Conservation (phyloP, 1,284 basidiomycete genomes). For the Lentinula novae-zelandiae region DNA sequence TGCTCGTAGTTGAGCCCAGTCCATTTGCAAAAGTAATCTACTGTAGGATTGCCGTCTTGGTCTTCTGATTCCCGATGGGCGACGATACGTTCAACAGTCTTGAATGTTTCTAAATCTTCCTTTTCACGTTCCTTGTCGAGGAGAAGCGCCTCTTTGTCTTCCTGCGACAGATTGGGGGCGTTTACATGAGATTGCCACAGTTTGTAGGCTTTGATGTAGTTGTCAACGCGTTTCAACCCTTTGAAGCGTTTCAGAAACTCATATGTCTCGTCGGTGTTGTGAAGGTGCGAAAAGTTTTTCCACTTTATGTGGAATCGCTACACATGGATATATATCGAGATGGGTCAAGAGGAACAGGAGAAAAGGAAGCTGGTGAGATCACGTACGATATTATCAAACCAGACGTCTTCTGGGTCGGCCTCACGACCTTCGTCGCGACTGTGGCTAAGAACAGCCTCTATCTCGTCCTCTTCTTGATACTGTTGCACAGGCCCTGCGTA, state of each 20-base stretch:
- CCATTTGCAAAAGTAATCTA: slow-evolving; percentile 99
- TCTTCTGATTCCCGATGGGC: slow-evolving; percentile 73
- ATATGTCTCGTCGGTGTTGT: slow-evolving; percentile 97
- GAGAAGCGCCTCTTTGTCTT: slow-evolving; percentile 87
- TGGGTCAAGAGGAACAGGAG: slow-evolving; percentile 8
- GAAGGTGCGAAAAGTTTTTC: slow-evolving; percentile 91
- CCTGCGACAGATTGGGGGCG: slow-evolving; percentile 69
- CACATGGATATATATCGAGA: slow-evolving; percentile 12
- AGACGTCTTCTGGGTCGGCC: slow-evolving; percentile 74
- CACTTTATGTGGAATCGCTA: slow-evolving; percentile 96
- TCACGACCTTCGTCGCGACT: slow-evolving; percentile 77
- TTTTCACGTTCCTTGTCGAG: slow-evolving; percentile 89
- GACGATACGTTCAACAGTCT: slow-evolving; percentile 91
- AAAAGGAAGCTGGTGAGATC: slow-evolving; percentile 1
- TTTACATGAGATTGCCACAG: slow-evolving; percentile 69
- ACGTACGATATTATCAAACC: slow-evolving; percentile 82
- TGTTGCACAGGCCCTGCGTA: slow-evolving; percentile 49
- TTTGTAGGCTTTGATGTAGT: slow-evolving; percentile 92
- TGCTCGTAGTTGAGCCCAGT: slow-evolving; percentile 91
- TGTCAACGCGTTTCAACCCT: slow-evolving; percentile 96
- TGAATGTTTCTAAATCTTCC: slow-evolving; percentile 89
- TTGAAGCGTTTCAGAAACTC: slow-evolving; percentile 92
- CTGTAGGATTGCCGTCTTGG: slow-evolving; percentile 37
- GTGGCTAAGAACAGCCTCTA: slow-evolving; percentile 83
- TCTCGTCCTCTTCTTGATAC: slow-evolving; percentile 80